Percentiles rank a stretch among this genome's conserved stretches.
Evolutionary conservation across 306 rosid species (phyloP).

Genomic region (Castanea crenata): DNA sequence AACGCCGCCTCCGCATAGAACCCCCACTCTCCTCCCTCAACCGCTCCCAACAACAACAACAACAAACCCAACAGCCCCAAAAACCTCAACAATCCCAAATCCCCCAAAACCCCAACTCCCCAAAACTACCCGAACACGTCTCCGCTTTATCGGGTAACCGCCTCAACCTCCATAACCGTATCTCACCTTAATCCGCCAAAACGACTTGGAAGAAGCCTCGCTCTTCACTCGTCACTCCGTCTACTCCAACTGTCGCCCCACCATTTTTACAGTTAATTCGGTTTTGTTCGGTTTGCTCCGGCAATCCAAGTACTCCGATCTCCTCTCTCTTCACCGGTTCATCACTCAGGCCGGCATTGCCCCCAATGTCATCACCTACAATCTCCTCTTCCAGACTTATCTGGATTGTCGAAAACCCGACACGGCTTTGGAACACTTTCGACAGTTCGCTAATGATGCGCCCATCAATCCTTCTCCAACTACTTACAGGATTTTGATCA

Average conservation of each 20-base stretch:
- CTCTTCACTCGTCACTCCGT: slow-evolving; percentile 90
- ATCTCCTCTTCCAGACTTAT: slow-evolving; percentile 84
- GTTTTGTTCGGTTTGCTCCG: slow-evolving; percentile 80
- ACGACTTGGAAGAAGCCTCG: slow-evolving; percentile 92
- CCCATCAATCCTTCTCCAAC: slow-evolving; percentile 86
- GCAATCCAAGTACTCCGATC: slow-evolving; percentile 82
- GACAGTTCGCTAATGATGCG: slow-evolving; percentile 79
- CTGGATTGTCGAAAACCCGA: slow-evolving; percentile 90
- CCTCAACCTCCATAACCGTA: slow-evolving; percentile 74
- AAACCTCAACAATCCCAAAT: slow-evolving; percentile 41
- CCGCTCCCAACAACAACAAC: slow-evolving; percentile 41
- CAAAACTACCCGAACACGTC: slow-evolving; percentile 78
- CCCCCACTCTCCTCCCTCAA: slow-evolving; percentile 87
- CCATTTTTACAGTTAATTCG: slow-evolving; percentile 84
- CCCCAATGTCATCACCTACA: slow-evolving; percentile 78
- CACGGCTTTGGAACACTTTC: slow-evolving; percentile 83
- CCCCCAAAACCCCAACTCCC: slow-evolving; percentile 72
- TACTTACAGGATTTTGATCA: slow-evolving; percentile 65
- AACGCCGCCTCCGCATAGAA: slow-evolving; percentile 94
- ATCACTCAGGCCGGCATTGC: slow-evolving; percentile 92
- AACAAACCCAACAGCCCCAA: background rate
- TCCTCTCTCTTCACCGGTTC: slow-evolving; percentile 86
- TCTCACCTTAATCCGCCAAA: slow-evolving; percentile 71
- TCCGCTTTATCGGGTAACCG: slow-evolving; percentile 81
- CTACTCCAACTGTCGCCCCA: slow-evolving; percentile 90